phyloP scores from a whole-genome alignment of 164 flowering plant species.

The Annona cherimola region DNA sequence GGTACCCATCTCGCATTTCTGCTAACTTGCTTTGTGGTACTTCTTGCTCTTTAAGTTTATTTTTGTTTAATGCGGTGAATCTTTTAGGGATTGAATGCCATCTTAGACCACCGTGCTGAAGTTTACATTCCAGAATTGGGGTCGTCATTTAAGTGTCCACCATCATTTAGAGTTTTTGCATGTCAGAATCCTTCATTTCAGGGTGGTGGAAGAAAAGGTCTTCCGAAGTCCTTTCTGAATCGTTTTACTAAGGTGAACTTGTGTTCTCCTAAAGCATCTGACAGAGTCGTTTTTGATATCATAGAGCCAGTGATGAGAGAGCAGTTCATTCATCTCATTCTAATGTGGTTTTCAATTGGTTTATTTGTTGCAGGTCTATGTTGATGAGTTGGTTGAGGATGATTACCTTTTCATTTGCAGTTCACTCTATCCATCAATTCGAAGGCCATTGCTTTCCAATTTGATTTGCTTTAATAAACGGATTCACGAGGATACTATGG shows the following conservation, averaged over 20 bases:
- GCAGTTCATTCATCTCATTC: not conserved
- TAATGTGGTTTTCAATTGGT: not conserved
- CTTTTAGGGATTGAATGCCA: slow-evolving; percentile 85
- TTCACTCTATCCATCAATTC: slow-evolving; percentile 65
- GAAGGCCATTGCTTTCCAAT: slow-evolving; percentile 44
- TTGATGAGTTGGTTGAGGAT: slow-evolving; percentile 78
- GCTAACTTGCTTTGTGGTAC: not conserved
- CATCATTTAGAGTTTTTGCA: slow-evolving; percentile 89
- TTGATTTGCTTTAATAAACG: slow-evolving; percentile 65
- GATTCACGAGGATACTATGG: slow-evolving; percentile 72
- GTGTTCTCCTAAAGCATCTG: not conserved
- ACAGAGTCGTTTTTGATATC: not conserved
- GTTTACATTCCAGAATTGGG: slow-evolving; percentile 95
- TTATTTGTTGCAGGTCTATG: slow-evolving; percentile 65
- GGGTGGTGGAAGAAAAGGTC: slow-evolving; percentile 98
- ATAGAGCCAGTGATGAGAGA: not conserved
- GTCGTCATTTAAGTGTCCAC: slow-evolving; percentile 62
- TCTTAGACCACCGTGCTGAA: slow-evolving; percentile 94
- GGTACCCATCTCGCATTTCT: slow-evolving; percentile 27
- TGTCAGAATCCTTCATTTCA: slow-evolving; percentile 95
- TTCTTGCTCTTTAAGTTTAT: not conserved
- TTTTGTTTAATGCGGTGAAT: not conserved
- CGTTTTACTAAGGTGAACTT: slow-evolving; percentile 81
- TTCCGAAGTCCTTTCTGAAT: slow-evolving; percentile 93
- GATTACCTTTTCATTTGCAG: slow-evolving; percentile 74